These are phyloP conservation scores for Lagenaria siceraria DNA, from an alignment of 306 rosid genomes.

Conservation along the genomic window DNA sequence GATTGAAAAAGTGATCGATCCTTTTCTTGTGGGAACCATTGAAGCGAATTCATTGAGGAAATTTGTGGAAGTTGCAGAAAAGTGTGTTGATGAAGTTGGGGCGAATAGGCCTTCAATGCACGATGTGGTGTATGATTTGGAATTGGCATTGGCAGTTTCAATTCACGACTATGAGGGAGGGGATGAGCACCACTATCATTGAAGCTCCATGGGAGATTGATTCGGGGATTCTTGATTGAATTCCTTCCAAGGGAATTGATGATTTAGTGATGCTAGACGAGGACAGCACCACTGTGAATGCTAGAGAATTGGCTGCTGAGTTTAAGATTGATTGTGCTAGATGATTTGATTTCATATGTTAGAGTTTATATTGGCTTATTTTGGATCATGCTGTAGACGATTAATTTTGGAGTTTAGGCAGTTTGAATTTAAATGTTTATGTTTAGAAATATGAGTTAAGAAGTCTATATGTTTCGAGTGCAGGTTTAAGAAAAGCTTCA, in stretches of 20 bases:
- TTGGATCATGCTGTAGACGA: no score
- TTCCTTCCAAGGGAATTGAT: background rate
- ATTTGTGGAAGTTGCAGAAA: background rate
- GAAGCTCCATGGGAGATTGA: background rate
- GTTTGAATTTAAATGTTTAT: no score
- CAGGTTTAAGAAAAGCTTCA: no score
- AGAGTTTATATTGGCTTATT: no score
- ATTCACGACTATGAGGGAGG: background rate
- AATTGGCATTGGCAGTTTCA: background rate
- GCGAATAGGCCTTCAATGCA: slow-evolving; percentile 9
- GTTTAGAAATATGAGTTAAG: no score
- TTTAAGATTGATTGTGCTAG: background rate
- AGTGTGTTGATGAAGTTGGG: background rate
- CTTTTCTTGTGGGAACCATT: background rate
- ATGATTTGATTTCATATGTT: background rate
- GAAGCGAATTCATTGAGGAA: background rate
- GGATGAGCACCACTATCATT: background rate
- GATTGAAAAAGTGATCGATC: background rate
- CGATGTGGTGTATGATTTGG: background rate
- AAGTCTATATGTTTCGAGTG: no score
- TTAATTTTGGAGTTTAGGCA: no score
- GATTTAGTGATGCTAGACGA: background rate
- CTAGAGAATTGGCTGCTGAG: background rate
- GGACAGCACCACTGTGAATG: background rate
- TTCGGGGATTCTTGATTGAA: background rate